phyloP scores from a whole-genome alignment of 129 eudicot species.

The Escallonia herrerae region DNA sequence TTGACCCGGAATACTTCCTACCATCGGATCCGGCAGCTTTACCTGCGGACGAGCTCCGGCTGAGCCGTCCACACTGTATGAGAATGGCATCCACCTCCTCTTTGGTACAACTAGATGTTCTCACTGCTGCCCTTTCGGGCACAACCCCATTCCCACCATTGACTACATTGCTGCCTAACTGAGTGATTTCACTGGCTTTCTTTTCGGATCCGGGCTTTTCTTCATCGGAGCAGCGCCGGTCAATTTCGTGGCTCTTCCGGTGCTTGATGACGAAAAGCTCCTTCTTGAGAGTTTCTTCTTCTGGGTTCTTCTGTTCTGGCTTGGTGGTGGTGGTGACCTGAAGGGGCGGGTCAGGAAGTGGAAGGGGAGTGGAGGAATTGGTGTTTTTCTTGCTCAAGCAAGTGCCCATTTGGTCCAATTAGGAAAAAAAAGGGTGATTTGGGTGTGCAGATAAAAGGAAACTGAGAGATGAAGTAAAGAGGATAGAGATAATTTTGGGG shows the following conservation, averaged over 20 bases:
- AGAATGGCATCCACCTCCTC: slow-evolving; percentile 84
- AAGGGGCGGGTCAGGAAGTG: slow-evolving; percentile 17
- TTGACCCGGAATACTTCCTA: slow-evolving; percentile 64
- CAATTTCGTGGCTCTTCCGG: slow-evolving; percentile 54
- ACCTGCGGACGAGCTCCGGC: slow-evolving; percentile 73
- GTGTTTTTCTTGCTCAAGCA: slow-evolving; percentile 67
- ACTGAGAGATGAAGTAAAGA: background rate
- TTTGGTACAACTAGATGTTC: slow-evolving; percentile 86
- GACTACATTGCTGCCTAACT: background rate
- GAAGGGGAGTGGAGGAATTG: slow-evolving; percentile 13
- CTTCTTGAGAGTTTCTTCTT: slow-evolving; percentile 37
- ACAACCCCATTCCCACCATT: slow-evolving; percentile 4
- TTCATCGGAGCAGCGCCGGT: slow-evolving; percentile 30
- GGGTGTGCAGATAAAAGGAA: background rate
- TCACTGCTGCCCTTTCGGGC: slow-evolving; percentile 30
- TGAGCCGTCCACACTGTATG: slow-evolving; percentile 75
- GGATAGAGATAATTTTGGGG: slow-evolving; percentile 6
- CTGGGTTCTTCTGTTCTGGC: slow-evolving; percentile 22
- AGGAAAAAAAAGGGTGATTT: slow-evolving; percentile 3
- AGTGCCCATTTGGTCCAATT: slow-evolving; percentile 48
- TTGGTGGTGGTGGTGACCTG: slow-evolving; percentile 13
- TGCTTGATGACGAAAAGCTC: slow-evolving; percentile 72
- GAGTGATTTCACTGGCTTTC: slow-evolving; percentile 14
- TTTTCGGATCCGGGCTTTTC: slow-evolving; percentile 11
- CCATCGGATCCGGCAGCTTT: slow-evolving; percentile 27